Base-by-base conservation (phyloP, 2,329 filamentous ascomycete genomes). In the Aspergillus hortae region DNA sequence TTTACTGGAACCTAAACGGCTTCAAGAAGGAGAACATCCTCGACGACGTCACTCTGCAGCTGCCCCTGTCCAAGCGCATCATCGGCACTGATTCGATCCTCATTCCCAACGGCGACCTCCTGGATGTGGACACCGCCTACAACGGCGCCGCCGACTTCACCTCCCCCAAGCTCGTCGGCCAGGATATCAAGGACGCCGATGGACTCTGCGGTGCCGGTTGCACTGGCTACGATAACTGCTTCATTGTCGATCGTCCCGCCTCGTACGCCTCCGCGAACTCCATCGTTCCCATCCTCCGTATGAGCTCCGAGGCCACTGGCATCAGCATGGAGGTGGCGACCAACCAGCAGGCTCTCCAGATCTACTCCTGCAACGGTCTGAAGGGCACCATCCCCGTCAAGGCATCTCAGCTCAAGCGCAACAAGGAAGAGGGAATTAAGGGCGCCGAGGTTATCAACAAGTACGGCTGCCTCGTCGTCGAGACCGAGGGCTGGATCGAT, bases 401-500 rank as follows among this genome's bases (percentile, higher is more conserved):
- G 62, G 52, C 63, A 48, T 74, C 69, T 15, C 72, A 70, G 64
- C 67, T 67, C 46, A 68, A 74, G 49, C 78, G 81, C 17, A 84
- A 81, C 51, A 78, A 80, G 74, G 77, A 77, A n/a, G 78, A 79
- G 57, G 77, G 76, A n/a, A 75, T 79, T 38, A 68, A 73, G 9
- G 62, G 70, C 59, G 74, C 66, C 57, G 68, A 65, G 67, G 61
- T 68, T 75, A 61, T 81, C 67, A 60, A 77, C 67, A 56, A 92
- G 76, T 90, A 91, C 66, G 91, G 90, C 30, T 96, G 92, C 71
- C 66, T 96, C 23, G 92, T 96, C 45, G 81, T 96, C 71, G 92
- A 96, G 75, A 89, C 94, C 11, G 84, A 96, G 78, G 91, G 94
- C 69, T 96, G 85, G 83, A 95, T 96, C 65, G 92, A 95, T 67